These are phyloP conservation scores for Sclerotinia trifoliorum DNA, from an alignment of 2,329 filamentous ascomycete species.

Conservation along the genomic window DNA sequence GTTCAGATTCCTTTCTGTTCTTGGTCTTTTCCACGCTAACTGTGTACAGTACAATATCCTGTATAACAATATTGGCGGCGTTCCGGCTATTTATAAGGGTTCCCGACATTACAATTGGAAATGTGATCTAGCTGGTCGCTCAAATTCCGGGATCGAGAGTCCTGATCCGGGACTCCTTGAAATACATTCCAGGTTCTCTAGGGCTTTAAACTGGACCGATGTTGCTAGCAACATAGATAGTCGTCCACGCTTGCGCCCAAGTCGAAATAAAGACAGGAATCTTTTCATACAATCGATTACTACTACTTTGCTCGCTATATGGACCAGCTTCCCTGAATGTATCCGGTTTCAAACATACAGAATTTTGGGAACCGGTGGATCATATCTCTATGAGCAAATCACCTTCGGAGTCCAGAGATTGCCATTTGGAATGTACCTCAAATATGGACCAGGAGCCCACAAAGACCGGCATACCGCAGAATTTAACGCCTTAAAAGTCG, in stretches of 20 bases:
- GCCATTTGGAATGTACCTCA: slow-evolving; percentile 2
- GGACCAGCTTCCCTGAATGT: not conserved
- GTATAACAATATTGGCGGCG: not conserved
- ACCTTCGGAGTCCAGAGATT: not conserved
- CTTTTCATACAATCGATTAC: not conserved
- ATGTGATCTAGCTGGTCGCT: not conserved
- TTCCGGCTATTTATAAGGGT: not conserved
- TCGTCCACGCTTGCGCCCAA: not conserved
- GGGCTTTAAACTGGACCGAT: not conserved
- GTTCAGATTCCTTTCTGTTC: not conserved
- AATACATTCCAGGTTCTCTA: not conserved
- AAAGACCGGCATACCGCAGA: not conserved
- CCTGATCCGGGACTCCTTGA: not conserved
- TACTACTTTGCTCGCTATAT: not conserved
- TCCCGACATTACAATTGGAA: not conserved
- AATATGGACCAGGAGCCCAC: not conserved
- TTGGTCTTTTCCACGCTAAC: not conserved
- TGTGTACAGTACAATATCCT: not conserved
- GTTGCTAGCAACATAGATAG: not conserved
- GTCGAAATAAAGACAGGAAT: not conserved
- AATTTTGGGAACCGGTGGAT: not conserved
- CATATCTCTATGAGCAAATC: not conserved
- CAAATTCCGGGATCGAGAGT: not conserved
- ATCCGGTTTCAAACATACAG: not conserved
- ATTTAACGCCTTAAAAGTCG: not conserved